A percentile compares a stretch with the other conserved stretches of the same genome.
These are phyloP conservation scores for Chloranthus sessilifolius DNA, from an alignment of 164 flowering plant species.

Conservation along the genomic window DNA sequence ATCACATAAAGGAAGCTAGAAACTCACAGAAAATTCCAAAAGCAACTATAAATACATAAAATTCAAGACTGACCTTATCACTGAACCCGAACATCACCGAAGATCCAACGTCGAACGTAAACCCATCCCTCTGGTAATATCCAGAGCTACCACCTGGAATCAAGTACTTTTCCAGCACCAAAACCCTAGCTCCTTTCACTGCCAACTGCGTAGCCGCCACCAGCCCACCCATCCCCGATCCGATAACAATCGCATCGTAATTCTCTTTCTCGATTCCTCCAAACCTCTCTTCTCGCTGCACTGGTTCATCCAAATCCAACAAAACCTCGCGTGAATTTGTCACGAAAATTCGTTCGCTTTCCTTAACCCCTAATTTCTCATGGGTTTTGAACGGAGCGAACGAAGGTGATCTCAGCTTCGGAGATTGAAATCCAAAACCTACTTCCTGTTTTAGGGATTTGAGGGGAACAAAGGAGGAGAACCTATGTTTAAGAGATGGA, in stretches of 20 bases:
- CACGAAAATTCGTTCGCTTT: not conserved
- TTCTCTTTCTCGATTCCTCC: conserved; percentile 16
- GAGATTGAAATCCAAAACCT: not conserved
- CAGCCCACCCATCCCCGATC: conserved; percentile 96
- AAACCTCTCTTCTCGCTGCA: conserved; percentile 21
- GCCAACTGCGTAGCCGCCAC: conserved; percentile 96
- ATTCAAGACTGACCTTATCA: conserved; percentile 57
- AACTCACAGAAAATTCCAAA: too few species aligned
- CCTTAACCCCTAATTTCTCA: not conserved
- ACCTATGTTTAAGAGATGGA: too few species aligned
- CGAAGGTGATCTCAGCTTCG: too few species aligned
- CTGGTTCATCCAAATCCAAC: conserved; percentile 28
- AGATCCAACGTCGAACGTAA: conserved; percentile 94
- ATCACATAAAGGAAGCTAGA: too few species aligned
- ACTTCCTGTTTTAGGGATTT: not conserved
- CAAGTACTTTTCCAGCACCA: conserved; percentile 94
- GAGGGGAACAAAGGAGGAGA: too few species aligned
- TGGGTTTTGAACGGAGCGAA: not conserved
- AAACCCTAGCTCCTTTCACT: conserved; percentile 85
- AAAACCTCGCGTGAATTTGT: conserved; percentile 26
- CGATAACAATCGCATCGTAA: conserved; percentile 95
- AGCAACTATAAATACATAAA: too few species aligned
- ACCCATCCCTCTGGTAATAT: conserved; percentile 81
- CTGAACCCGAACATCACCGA: conserved; percentile 99
- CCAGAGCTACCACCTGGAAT: conserved; percentile 99